Evolutionary conservation across 768 basidiomycete genomes (phyloP), one percentile per base, ranked within the genome.

Genomic region (Leccinum pellstonianum): DNA sequence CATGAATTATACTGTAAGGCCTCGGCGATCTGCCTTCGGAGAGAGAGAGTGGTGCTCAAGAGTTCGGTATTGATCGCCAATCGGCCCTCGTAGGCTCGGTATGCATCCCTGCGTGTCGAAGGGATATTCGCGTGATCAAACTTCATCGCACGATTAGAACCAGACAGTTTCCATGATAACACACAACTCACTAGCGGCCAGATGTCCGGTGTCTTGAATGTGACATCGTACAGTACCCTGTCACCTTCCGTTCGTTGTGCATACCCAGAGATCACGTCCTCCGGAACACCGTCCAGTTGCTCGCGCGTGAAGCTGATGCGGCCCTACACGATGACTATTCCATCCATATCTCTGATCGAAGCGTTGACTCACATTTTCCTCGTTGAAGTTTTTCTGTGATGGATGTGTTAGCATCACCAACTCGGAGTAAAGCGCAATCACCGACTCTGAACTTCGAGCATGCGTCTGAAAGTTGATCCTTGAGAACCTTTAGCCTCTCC

Each of bases 151-250:
- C 5, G 25, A 21, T 64, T n/a, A 64, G 37, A 46, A 5, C 12
- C 23, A 7, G 7, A 48, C 0, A 27, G 11, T 11, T 38, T 50
- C 33, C 10, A 49, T 12, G 15, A 27, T 11, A 11, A 33, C 19
- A 17, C 15, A 33, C 17, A 4, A 74, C 84, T 57, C 66, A 90
- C 91, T 52, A 93, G 48, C 0, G 91, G 91, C 75, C 87, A 84
- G 64, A 91, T 88, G 65, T 92, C 91, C 2, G 90, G 90, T 0
- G 89, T 90, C 75, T 90, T 92, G 80, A 82, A 91, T 0, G 90
- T 90, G 38, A 91, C 83, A 52, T 88, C 85, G 72, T 84, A 88
- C 2, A 87, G 70, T 48, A 83, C 84, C 54, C 80, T 79, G 62
- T 68, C 78, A 38, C 74, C 83, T 59, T 86, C 85, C 0, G 78